phyloP scores from a whole-genome alignment of 768 basidiomycete species.

The Collybia nuda region DNA sequence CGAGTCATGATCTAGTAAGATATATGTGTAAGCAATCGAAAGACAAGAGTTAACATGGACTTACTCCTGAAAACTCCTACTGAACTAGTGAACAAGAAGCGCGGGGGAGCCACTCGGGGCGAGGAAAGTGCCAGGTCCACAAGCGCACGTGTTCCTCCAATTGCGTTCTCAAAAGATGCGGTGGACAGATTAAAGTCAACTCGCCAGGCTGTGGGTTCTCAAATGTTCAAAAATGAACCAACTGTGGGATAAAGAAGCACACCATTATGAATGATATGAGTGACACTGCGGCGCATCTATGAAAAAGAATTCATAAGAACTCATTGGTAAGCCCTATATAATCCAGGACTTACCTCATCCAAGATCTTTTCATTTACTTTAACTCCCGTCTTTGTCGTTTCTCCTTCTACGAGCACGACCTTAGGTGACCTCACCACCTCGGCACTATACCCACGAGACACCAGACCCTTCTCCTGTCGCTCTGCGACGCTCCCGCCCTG shows the following conservation, averaged over 20 bases:
- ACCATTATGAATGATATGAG: constrained; percentile 10
- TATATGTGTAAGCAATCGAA: not conserved
- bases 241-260: not conserved
- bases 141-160: constrained; percentile 38
- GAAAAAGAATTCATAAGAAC: not conserved
- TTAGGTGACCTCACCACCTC: constrained; percentile 1
- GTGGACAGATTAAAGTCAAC: constrained; percentile 47
- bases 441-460: constrained; percentile 2
- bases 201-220: constrained; percentile 34
- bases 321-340: not conserved
- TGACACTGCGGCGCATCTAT: constrained; percentile 5
- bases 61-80: constrained; percentile 23
- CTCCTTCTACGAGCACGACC: constrained; percentile 2
- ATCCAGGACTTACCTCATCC: constrained; percentile 5
- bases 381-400: not conserved
- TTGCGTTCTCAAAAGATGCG: constrained; percentile 41
- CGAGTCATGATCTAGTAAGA: not conserved
- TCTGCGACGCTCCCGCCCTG: not conserved
- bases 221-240: not conserved
- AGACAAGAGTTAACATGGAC: not conserved
- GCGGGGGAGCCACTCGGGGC: constrained; percentile 19
- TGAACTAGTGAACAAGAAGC: constrained; percentile 39
- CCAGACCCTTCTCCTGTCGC: constrained; percentile 1
- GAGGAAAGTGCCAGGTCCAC: constrained; percentile 38
- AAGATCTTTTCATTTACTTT: not conserved